Base-by-base conservation (phyloP, 345 rosid species). In the Kernera saxatilis region DNA sequence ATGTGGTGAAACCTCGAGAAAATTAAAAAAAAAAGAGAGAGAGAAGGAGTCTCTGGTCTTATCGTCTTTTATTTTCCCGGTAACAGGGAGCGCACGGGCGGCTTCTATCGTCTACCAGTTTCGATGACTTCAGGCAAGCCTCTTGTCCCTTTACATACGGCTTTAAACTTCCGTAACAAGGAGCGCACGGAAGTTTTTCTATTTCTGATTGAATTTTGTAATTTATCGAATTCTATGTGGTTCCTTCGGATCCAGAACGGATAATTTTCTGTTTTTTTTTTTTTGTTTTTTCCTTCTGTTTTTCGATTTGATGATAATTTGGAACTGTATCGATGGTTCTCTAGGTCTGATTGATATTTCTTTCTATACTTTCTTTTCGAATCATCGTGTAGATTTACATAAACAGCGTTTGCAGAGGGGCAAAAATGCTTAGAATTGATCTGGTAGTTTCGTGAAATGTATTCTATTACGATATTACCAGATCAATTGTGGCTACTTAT, bases 61-160 rank as follows among this genome's bases (percentile, higher is more conserved):
- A 57, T 66, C 67, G 25, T 29, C 61, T 56, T 10, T 51, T 21
- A 11, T 37, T 64, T 72, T 66, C 57, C 67, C 77, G 67, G 77
- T 65, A 65, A 55, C 19, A 35, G 72, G 65, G 45, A 59, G 15
- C 64, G 43, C 71, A 67, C 64, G 56, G 39, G 77, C 26, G 77
- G 67, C 51, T 46, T 25, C 27, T 13, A 55, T 55, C 62, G 3
- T 72, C 53, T 14, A 6, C 0, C 70, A 63, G 63, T 46, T 72
- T 64, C 67, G n/a, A 72, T 73, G 78, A 59, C 63, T 67, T 74
- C 78, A 67, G 78, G 73, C 67, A 58, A n/a, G n/a, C n/a, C n/a
- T n/a, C n/a, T n/a, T n/a, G n/a, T n/a, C n/a, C n/a, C n/a, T n/a
- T n/a, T n/a, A n/a, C n/a, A n/a, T n/a, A n/a, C n/a, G n/a, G n/a